Evolutionary conservation across 2,329 filamentous ascomycete genomes (phyloP), one percentile per base, ranked within the genome.

Genomic region (Ilyonectria robusta): DNA sequence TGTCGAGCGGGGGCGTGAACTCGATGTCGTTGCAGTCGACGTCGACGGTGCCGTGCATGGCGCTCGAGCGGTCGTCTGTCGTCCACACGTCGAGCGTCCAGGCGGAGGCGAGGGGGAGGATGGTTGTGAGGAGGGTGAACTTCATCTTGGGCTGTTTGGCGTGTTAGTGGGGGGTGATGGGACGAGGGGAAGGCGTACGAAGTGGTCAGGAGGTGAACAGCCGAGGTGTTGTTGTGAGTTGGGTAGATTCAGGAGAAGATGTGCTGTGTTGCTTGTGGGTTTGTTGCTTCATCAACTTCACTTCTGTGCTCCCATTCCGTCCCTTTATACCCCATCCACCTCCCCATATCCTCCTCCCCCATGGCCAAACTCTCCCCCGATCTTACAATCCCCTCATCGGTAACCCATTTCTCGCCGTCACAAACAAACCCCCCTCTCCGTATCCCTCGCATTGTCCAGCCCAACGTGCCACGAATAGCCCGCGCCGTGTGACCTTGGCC

Each of bases 81-180:
- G 63, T 62, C 51, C 31, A 57, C 44, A 66, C 13, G 35, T 66
- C 47, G 15, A 62, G 63, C 1, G 46, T 62, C 59, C 51, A 62
- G 44, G 63, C 58, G 1, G 59, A 56, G 33, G 42, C 17, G 15
- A 56, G 51, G 19, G 62, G 44, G n/a, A 65, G 23, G 26, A 60
- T 17, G 19, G 33, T 5, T 19, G 37, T 13, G 29, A 47, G 11
- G 40, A 42, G n/a, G 6, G 26, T 40, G 53, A 58, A 26, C 35
- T 53, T 56, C 51, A 66, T 66, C 10, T 9, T 60, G 31, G 44
- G 11, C 29, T 42, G 44, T 26, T 17, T 15, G 10, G 33, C 0
- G 13, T 29, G 21, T 56, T 40, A 31, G 44, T 4, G 7, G 8
- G 37, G 10, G 6, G 3, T 15, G 17, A 13, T 5, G n/a, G 23